Conservation (phyloP, 768 basidiomycete genomes). For the Lactarius vividus region DNA sequence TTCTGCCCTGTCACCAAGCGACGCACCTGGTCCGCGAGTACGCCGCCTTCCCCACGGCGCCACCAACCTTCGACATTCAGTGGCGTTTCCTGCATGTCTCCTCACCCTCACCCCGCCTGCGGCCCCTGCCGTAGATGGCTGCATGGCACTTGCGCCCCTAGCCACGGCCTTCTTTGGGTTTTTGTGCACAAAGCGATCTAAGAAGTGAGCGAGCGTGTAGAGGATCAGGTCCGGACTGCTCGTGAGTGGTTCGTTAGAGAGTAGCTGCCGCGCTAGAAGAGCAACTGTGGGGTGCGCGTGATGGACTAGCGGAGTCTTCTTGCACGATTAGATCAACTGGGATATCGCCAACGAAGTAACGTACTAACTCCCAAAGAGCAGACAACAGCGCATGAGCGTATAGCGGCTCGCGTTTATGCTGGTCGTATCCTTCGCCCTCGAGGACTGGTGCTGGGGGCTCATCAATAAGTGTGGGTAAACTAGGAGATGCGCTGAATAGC, state of each 20-base stretch:
- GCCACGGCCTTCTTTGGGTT: conserved; percentile 77
- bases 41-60: conserved; percentile 61
- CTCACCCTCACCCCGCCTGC: conserved; percentile 65
- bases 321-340: not conserved
- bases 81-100: conserved; percentile 44
- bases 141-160: conserved; percentile 91
- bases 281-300: conserved; percentile 93
- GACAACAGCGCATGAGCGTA: conserved; percentile 77
- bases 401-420: conserved; percentile 85
- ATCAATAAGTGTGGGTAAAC: conserved; percentile 44
- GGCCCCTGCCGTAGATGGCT: conserved; percentile 77
- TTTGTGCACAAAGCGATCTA: conserved; percentile 96
- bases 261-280: conserved; percentile 81
- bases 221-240: conserved; percentile 85
- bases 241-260: conserved; percentile 68
- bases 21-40: conserved; percentile 84
- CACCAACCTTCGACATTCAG: conserved; percentile 80
- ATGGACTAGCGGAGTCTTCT: conserved; percentile 68
- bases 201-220: conserved; percentile 91
- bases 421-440: conserved; percentile 58
- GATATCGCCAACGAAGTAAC: conserved; percentile 31
- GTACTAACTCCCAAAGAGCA: conserved; percentile 88
- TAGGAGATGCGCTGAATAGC: conserved; percentile 51
- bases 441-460: not conserved
- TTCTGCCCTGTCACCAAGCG: conserved; percentile 1